phyloP scores from a whole-genome alignment of 345 rosid species.

The rapeseed (Brassica napus) region DNA sequence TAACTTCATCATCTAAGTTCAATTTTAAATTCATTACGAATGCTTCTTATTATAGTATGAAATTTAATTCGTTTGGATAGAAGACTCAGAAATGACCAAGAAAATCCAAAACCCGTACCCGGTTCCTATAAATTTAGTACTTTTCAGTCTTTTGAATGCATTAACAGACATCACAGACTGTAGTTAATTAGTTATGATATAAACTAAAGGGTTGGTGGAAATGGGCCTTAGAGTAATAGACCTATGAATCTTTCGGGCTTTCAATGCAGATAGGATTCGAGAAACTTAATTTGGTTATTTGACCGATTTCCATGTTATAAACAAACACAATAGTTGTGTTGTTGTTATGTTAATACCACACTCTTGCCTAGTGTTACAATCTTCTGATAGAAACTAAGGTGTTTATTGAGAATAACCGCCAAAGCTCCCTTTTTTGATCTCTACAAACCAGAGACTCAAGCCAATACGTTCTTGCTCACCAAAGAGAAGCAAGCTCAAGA shows the following conservation, averaged over 20 bases:
- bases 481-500: too few species aligned
- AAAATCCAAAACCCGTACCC: neutral
- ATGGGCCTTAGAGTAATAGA: constrained; percentile 10
- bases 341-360: neutral
- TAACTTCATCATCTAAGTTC: neutral
- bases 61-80: neutral
- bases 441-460: too few species aligned
- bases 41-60: neutral
- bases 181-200: neutral
- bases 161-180: neutral
- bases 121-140: neutral
- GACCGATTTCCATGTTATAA: neutral
- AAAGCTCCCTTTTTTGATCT: too few species aligned
- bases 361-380: neutral
- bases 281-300: neutral
- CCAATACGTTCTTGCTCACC: too few species aligned
- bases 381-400: neutral
- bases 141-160: neutral
- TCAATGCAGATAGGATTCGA: neutral
- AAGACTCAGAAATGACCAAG: neutral
- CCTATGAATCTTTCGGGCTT: neutral
- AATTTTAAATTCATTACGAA: neutral
- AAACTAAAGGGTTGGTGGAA: neutral
- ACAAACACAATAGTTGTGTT: neutral
- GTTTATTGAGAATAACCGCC: too few species aligned